phyloP scores from a whole-genome alignment of 768 basidiomycete genomes.

The Myochromella boudieri region DNA sequence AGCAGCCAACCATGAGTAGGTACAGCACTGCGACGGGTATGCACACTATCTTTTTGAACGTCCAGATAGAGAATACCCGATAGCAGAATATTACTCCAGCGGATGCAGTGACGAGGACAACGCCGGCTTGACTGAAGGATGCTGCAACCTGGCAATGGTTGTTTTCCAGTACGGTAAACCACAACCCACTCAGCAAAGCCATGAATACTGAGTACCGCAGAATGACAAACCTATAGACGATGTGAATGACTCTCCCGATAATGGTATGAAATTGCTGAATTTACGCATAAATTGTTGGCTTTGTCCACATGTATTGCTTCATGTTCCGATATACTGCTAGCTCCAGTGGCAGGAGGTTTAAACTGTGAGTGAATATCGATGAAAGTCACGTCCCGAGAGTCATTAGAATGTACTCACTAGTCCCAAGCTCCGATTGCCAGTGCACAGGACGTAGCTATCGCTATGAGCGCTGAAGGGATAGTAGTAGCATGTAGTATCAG shows the following conservation, averaged over 20 bases:
- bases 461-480: not conserved
- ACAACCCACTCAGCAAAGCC: conserved; percentile 13
- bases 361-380: not conserved
- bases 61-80: conserved; percentile 22
- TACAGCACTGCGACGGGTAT: conserved; percentile 11
- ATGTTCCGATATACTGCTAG: not conserved
- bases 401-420: conserved; percentile 11
- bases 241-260: not conserved
- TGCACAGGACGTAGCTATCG: conserved; percentile 10
- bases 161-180: conserved; percentile 17
- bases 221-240: conserved; percentile 10
- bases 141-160: conserved; percentile 20
- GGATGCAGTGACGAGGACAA: conserved; percentile 18
- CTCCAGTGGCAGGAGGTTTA: not conserved
- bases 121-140: conserved; percentile 17
- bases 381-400: conserved; percentile 1
- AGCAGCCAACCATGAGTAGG: conserved; percentile 13
- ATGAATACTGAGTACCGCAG: conserved; percentile 16
- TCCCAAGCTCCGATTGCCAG: conserved; percentile 15
- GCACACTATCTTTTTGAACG: conserved; percentile 12
- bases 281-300: not conserved
- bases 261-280: not conserved
- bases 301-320: not conserved
- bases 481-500: not conserved
- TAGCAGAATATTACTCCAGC: conserved; percentile 21